phyloP scores from a whole-genome alignment of 2,329 filamentous ascomycete genomes.

The Penicillium sp. region DNA sequence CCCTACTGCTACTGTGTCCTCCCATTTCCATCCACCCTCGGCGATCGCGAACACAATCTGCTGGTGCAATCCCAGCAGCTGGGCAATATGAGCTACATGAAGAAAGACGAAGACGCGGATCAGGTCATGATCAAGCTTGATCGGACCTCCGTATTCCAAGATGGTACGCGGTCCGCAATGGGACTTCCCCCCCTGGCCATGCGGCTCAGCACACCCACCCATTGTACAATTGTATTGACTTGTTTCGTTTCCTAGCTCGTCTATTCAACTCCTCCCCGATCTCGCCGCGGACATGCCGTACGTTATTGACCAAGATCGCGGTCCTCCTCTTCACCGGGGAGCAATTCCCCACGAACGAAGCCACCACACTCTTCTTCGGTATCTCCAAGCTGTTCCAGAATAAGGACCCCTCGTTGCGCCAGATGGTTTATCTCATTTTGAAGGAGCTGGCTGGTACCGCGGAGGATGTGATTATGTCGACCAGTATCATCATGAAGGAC shows the following conservation, averaged over 20 bases:
- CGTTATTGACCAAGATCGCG: conserved; percentile 94
- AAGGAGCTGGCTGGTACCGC: conserved; percentile 95
- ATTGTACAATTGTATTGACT: conserved; percentile 11
- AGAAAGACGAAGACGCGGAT: conserved; percentile 98
- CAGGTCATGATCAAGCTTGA: conserved; percentile 93
- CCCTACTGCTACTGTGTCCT: conserved; percentile 23
- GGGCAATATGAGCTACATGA: conserved; percentile 82
- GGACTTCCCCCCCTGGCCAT: conserved; percentile 22
- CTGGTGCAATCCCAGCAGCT: conserved; percentile 34
- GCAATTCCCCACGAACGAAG: conserved; percentile 94
- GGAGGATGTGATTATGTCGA: conserved; percentile 99
- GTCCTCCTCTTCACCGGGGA: conserved; percentile 96
- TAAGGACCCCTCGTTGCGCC: conserved; percentile 94
- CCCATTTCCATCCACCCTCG: conserved; percentile 15
- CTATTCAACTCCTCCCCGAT: conserved; percentile 97
- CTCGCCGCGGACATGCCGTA: conserved; percentile 94
- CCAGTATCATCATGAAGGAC: conserved; percentile 99
- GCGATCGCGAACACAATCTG: conserved; percentile 24
- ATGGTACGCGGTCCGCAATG: conserved; percentile 63
- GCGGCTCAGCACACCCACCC: conserved; percentile 16
- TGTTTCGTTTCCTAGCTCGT: conserved; percentile 63
- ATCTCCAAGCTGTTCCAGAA: conserved; percentile 99
- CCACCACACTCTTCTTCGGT: conserved; percentile 96
- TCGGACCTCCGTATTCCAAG: conserved; percentile 96
- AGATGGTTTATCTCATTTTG: conserved; percentile 98